phyloP scores from a whole-genome alignment of 371 early-diverging fungal genomes.

The Syncephalastrum sp. region DNA sequence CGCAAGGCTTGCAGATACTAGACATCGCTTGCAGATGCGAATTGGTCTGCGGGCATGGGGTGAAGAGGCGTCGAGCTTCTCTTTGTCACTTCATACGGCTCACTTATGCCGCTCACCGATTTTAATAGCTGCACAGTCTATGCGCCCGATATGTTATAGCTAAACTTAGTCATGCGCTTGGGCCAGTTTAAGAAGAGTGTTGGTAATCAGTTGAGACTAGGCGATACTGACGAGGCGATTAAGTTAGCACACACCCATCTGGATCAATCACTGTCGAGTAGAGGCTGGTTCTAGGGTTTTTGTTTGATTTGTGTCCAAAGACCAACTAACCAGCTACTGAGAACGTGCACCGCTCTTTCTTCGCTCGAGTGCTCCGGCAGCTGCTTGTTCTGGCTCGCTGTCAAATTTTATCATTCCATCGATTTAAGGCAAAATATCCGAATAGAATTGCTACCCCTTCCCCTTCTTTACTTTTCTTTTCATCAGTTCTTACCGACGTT shows the following conservation, averaged over 20 bases:
- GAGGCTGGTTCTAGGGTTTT: background rate
- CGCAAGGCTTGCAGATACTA: slow-evolving; percentile 51
- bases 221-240: slow-evolving; percentile 59
- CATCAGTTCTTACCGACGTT: background rate
- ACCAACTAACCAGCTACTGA: background rate
- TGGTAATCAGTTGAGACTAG: slow-evolving; percentile 57
- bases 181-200: slow-evolving; percentile 8
- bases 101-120: slow-evolving; percentile 24
- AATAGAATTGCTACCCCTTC: background rate
- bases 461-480: background rate
- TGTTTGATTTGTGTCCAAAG: background rate
- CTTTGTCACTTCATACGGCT: slow-evolving; percentile 20
- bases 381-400: no score
- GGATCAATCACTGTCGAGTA: no score
- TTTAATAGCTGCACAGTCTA: slow-evolving; percentile 23
- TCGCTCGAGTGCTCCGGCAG: no score
- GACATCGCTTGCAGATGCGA: slow-evolving; percentile 59
- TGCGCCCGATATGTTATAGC: no score
- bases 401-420: background rate
- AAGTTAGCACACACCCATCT: slow-evolving; percentile 17
- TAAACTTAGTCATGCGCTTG: no score
- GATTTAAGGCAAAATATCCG: background rate
- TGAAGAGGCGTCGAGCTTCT: slow-evolving; percentile 65
- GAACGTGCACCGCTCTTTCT: background rate
- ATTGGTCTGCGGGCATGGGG: slow-evolving; percentile 77